Evolutionary conservation across 2,329 filamentous ascomycete species (phyloP).

Genomic region (Paecilomyces fulvus): DNA sequence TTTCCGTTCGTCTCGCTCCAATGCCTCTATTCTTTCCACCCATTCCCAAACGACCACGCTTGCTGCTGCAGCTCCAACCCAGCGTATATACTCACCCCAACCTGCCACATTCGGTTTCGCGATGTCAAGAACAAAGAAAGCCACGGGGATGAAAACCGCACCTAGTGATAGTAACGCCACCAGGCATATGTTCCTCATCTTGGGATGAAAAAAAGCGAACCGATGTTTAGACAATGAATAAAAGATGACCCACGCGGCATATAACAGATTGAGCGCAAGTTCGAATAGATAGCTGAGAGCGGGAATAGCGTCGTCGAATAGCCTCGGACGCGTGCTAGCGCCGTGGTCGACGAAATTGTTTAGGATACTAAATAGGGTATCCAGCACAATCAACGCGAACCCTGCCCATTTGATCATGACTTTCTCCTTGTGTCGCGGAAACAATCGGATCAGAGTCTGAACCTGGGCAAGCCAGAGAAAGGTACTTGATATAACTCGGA

Average conservation of each 20-base stretch:
- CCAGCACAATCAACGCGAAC: constrained; percentile 83
- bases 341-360: constrained; percentile 67
- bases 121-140: constrained; percentile 90
- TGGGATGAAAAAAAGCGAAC: constrained; percentile 80
- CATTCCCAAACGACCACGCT: constrained; percentile 98
- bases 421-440: constrained; percentile 94
- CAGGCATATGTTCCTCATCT: constrained; percentile 82
- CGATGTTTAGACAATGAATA: constrained; percentile 86
- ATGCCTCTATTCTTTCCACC: constrained; percentile 87
- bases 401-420: constrained; percentile 98
- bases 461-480: constrained; percentile 97
- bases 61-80: constrained; percentile 90
- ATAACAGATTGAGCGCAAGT: constrained; percentile 74
- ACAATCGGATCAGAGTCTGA: constrained; percentile 89
- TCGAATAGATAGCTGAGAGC: constrained; percentile 88
- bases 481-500: constrained; percentile 87
- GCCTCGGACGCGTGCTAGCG: constrained; percentile 49
- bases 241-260: constrained; percentile 89
- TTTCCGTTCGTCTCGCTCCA: constrained; percentile 89
- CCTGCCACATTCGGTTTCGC: constrained; percentile 75
- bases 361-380: constrained; percentile 82
- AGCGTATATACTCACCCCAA: constrained; percentile 92
- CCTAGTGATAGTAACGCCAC: constrained; percentile 70
- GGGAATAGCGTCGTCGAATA: constrained; percentile 82
- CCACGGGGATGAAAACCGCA: constrained; percentile 78